phyloP scores from a whole-genome alignment of 345 rosid species.

The Raphanus raphanistrum region DNA sequence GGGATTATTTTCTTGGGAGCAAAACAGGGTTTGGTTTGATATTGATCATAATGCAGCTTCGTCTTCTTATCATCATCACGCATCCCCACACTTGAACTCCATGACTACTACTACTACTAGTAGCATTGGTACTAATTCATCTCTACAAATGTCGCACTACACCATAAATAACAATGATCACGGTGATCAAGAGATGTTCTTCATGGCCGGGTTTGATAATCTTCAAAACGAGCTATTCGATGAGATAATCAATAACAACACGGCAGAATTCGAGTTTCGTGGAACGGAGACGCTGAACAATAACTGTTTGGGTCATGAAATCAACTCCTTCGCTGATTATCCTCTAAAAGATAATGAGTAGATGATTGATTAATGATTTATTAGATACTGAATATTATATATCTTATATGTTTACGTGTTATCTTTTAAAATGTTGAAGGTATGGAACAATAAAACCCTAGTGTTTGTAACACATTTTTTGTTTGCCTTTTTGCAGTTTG shows the following conservation, averaged over 20 bases:
- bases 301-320: constrained; percentile 18
- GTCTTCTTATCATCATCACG: constrained; percentile 17
- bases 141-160: constrained; percentile 21
- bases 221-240: constrained; percentile 6
- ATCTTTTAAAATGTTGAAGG: background rate
- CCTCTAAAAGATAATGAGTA: constrained; percentile 19
- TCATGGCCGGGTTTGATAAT: constrained; percentile 28
- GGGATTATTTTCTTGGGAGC: constrained; percentile 18
- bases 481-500: background rate
- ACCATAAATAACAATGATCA: constrained; percentile 1
- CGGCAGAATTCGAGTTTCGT: background rate
- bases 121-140: constrained; percentile 21
- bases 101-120: constrained; percentile 22
- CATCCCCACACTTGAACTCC: constrained; percentile 29
- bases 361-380: background rate
- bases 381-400: background rate
- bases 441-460: constrained; percentile 23
- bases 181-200: constrained; percentile 24
- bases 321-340: constrained; percentile 28
- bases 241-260: constrained; percentile 3
- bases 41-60: constrained; percentile 12
- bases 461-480: background rate
- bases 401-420: background rate
- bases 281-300: constrained; percentile 1
- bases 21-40: constrained; percentile 16